Base-by-base conservation (phyloP, 1,139 yeast species). In the Pichia sp. region DNA sequence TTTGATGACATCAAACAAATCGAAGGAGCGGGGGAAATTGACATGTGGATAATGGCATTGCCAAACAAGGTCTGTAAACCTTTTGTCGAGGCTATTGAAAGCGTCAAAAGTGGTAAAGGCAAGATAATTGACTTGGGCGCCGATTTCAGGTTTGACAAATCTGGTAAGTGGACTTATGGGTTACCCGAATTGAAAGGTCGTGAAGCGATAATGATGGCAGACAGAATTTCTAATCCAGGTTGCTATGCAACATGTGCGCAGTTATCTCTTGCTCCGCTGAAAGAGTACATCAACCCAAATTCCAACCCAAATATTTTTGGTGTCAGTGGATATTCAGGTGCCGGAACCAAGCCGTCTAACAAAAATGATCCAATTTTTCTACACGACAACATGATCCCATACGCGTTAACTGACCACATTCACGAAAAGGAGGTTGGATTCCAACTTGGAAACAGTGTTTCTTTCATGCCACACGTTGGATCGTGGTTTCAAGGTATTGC, bases 401-500 rank as follows among this genome's bases (percentile, higher is more conserved):
- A 93, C 73, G 84, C 97, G 2, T 77, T 95, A 64, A 95, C 99
- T 21, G 96, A 93, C 69, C 99, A 93, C 70, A 84, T 93, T 56
- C 99, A 93, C 66, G 99, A 93, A 75, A 82, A 83, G 56, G 99
- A 93, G 72, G 86, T 95, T 59, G 86, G 96, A 44, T 68, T 76
- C 31, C 95, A 86, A 63, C 76, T 93, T 56, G 95, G 95, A 5
- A 71, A 74, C 47, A 80, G 82, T 40, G 91, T 93, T 51, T 93
- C 96, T 3, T 93, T 93, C 70, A 83, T 87, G 61, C 99, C 99
- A 23, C 99, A 93, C 66, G 99, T 93, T 54, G 99, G 97, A 2
- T 96, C 87, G 70, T 93, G 99, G 99, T 93, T 95, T 82, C 98
- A 93, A 73, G 99, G 99, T 61, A 93, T 93, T 62, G 78, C 96